These are phyloP conservation scores for Pythium phragmitis DNA, from an alignment of 352 stramenopile genomes.

Conservation along the genomic window DNA sequence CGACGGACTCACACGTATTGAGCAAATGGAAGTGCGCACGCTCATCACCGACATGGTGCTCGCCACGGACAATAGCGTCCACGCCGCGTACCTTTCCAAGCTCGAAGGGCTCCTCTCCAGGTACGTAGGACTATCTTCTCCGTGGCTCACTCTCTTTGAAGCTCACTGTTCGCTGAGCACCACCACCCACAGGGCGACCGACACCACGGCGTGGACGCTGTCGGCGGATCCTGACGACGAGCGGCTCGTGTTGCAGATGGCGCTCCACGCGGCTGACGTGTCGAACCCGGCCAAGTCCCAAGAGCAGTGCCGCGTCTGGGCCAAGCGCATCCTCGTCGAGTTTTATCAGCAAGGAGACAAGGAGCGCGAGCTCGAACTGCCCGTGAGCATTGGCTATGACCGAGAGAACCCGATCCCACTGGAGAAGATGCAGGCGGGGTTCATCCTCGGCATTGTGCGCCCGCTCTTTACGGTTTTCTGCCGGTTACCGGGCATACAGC, in stretches of 20 bases:
- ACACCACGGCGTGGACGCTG: constrained; percentile 51
- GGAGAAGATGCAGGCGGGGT: constrained; percentile 91
- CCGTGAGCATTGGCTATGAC: constrained; percentile 90
- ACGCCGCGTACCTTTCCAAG: constrained; percentile 75
- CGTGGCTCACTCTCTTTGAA: not conserved
- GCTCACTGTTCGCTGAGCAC: not conserved
- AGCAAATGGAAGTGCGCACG: constrained; percentile 76
- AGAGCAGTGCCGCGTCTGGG: constrained; percentile 80
- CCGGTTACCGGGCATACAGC: constrained; percentile 45
- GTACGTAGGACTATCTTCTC: constrained; percentile 19
- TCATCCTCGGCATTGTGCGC: constrained; percentile 92
- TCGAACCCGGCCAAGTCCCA: constrained; percentile 90
- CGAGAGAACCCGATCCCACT: constrained; percentile 82
- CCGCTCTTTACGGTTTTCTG: constrained; percentile 69
- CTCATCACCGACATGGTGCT: constrained; percentile 87
- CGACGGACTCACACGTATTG: constrained; percentile 63
- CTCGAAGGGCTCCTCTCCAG: constrained; percentile 70
- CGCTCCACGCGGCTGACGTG: constrained; percentile 91
- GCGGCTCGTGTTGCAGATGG: constrained; percentile 75
- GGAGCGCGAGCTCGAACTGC: constrained; percentile 85
- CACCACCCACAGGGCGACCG: not conserved
- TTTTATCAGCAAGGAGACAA: constrained; percentile 96
- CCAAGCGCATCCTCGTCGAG: constrained; percentile 89
- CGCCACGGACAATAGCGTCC: constrained; percentile 86
- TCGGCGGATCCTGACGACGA: constrained; percentile 60